Percentiles rank a stretch among this genome's conserved stretches.
phyloP scores from a whole-genome alignment of 495 filamentous ascomycete genomes.

The Daldinia childiae region DNA sequence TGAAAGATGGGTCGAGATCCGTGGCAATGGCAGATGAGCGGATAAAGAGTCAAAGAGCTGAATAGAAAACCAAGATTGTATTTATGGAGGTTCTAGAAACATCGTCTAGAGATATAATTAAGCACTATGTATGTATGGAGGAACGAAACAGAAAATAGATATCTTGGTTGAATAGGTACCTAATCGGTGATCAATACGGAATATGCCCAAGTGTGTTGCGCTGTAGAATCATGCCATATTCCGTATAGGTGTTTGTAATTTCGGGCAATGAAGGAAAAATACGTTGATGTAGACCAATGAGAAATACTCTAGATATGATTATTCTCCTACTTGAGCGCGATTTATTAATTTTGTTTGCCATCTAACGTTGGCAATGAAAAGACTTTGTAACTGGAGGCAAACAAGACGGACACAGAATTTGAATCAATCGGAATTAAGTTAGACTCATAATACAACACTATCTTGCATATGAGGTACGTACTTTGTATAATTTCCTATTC shows the following conservation, averaged over 20 bases:
- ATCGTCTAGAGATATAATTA: not conserved
- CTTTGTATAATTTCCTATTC: conserved; percentile 19
- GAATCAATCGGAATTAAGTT: not conserved
- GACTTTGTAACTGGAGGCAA: not conserved
- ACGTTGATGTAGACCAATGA: conserved; percentile 10
- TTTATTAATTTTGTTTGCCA: conserved; percentile 6
- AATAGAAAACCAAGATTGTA: not conserved
- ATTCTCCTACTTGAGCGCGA: not conserved
- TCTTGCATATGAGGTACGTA: not conserved
- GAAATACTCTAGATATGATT: not conserved
- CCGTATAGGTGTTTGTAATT: conserved; percentile 17
- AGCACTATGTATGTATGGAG: not conserved
- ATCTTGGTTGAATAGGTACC: not conserved
- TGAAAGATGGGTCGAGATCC: conserved; percentile 10
- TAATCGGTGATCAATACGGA: conserved; percentile 5
- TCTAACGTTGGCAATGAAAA: not conserved
- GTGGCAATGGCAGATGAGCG: not conserved
- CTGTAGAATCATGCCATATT: conserved; percentile 9
- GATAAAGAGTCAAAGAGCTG: not conserved
- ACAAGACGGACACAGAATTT: conserved; percentile 2
- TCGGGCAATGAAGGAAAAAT: conserved; percentile 34
- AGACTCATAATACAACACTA: not conserved
- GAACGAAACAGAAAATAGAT: not conserved
- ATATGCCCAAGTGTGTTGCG: conserved; percentile 8
- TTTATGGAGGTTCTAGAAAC: not conserved